Evolutionary conservation across 2,329 filamentous ascomycete genomes (phyloP).

Genomic region (Fonsecaea nubica): DNA sequence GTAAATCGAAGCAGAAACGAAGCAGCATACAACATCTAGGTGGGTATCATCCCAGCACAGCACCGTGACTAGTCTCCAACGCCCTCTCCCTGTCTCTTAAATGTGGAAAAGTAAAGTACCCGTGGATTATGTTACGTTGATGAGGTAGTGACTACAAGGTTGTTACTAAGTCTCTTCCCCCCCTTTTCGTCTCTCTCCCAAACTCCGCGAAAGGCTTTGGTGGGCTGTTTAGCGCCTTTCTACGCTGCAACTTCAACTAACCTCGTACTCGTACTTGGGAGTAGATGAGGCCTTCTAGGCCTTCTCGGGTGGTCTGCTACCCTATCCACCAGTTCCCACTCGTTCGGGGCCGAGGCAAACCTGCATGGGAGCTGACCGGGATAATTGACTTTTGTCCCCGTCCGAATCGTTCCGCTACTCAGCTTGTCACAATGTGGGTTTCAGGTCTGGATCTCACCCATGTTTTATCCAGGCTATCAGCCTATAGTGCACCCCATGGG

Average conservation of each 20-base stretch:
- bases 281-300: not conserved
- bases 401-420: not conserved
- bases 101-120: too few relatives aligned
- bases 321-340: not conserved
- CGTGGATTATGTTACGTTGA: not conserved
- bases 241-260: not conserved
- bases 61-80: not conserved
- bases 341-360: not conserved
- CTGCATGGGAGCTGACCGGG: too few relatives aligned
- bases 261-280: too few relatives aligned
- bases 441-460: not conserved
- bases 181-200: not conserved
- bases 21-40: not conserved
- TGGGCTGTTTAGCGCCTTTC: not conserved
- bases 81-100: not conserved
- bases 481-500: not conserved
- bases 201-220: not conserved
- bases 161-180: not conserved
- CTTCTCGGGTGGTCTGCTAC: not conserved
- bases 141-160: not conserved
- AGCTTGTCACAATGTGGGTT: not conserved
- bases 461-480: not conserved
- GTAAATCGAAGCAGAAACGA: not conserved
- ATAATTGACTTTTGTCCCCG: too few relatives aligned
- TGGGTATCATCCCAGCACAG: not conserved